A percentile compares a stretch with the other conserved stretches of the same genome.
These are phyloP conservation scores for Trichophyton simii DNA, from an alignment of 2,329 filamentous ascomycete species.

Conservation along the genomic window DNA sequence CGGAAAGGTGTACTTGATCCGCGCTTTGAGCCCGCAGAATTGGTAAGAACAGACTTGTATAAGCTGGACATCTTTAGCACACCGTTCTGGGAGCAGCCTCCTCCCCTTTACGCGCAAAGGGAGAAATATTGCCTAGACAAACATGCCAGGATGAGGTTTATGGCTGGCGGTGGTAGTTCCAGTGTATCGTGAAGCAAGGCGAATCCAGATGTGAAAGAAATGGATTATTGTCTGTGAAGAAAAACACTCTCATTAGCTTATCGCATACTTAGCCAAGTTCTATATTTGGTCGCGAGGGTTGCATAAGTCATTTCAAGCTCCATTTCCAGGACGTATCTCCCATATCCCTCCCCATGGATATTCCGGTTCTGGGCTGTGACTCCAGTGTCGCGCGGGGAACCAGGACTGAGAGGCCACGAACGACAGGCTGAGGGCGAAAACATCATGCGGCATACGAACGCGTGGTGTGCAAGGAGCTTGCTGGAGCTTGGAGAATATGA, in stretches of 20 bases:
- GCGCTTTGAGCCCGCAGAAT: neutral
- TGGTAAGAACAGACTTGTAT: conserved; percentile 1
- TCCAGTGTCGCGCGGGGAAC: neutral
- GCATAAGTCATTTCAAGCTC: neutral
- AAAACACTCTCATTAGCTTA: neutral
- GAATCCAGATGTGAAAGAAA: neutral
- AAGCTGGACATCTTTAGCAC: neutral
- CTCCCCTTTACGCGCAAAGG: neutral
- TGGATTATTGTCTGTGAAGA: neutral
- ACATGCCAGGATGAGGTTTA: neutral
- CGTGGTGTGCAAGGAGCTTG: neutral
- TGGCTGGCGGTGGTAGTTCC: neutral
- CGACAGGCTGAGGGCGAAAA: neutral
- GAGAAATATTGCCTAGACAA: neutral
- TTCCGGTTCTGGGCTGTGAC: neutral
- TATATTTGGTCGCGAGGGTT: neutral
- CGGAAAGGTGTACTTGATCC: neutral
- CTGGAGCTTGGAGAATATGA: neutral
- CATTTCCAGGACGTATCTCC: neutral
- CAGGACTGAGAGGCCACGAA: neutral
- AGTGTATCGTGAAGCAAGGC: neutral
- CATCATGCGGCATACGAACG: neutral
- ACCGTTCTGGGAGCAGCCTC: neutral
- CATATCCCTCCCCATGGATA: neutral
- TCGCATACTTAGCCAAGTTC: neutral